These are phyloP conservation scores for Cytospora schulzeri DNA, from an alignment of 2,329 filamentous ascomycete species.

Conservation along the genomic window DNA sequence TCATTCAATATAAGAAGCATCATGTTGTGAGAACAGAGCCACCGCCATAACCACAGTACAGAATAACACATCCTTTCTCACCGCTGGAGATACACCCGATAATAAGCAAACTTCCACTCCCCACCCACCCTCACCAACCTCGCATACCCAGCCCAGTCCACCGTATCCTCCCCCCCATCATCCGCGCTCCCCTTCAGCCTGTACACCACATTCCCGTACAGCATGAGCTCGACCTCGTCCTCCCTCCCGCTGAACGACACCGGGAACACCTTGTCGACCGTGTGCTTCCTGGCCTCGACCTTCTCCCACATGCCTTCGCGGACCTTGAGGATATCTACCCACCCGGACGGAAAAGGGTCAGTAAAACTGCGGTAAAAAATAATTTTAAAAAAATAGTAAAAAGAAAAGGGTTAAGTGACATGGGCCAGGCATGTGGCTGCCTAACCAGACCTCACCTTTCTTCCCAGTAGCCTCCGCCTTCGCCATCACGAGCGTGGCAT, in stretches of 20 bases:
- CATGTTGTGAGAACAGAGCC: not conserved
- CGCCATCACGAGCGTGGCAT: slow-evolving; percentile 48
- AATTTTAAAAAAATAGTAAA: too few relatives aligned
- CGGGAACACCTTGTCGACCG: slow-evolving; percentile 46
- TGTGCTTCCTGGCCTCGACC: slow-evolving; percentile 45
- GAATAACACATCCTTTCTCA: slow-evolving; percentile 17
- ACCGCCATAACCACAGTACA: not conserved
- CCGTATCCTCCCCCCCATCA: slow-evolving; percentile 28
- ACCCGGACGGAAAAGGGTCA: too few relatives aligned
- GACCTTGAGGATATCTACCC: slow-evolving; percentile 45
- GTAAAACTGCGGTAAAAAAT: not conserved
- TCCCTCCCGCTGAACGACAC: slow-evolving; percentile 37
- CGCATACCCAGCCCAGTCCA: slow-evolving; percentile 38
- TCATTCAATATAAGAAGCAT: not conserved
- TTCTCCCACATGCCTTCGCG: slow-evolving; percentile 48
- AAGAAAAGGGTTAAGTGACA: too few relatives aligned
- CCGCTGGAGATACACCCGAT: slow-evolving; percentile 39
- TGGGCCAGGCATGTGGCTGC: too few relatives aligned
- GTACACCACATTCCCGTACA: slow-evolving; percentile 35
- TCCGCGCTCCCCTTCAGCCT: slow-evolving; percentile 26
- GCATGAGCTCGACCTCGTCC: slow-evolving; percentile 39
- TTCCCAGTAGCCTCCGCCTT: slow-evolving; percentile 41
- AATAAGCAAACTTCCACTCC: slow-evolving; percentile 35
- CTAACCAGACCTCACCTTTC: slow-evolving; percentile 15
- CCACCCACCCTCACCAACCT: slow-evolving; percentile 30